phyloP scores from a whole-genome alignment of 2,329 filamentous ascomycete genomes.

The Exophiala lecanii-corni region DNA sequence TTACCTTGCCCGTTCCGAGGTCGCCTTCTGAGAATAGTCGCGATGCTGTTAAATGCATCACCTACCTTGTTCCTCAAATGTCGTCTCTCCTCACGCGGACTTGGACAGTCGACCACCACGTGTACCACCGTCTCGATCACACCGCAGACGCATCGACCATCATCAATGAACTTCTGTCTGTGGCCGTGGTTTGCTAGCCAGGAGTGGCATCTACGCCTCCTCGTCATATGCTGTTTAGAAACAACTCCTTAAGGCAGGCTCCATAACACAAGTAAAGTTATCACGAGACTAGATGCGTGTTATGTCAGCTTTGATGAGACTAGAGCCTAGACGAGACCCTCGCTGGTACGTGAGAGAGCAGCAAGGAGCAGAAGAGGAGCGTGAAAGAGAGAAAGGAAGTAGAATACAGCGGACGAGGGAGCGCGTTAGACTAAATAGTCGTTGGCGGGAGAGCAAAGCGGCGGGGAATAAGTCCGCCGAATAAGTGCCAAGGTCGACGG shows the following conservation, averaged over 20 bases:
- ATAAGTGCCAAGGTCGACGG: neutral
- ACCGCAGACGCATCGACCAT: constrained; percentile 23
- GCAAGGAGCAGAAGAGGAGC: constrained; percentile 2
- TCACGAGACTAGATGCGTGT: constrained; percentile 3
- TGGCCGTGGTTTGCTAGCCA: constrained; percentile 23
- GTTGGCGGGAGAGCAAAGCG: constrained; percentile 24
- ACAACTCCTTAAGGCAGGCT: no score
- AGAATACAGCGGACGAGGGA: constrained; percentile 20
- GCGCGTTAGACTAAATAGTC: constrained; percentile 22
- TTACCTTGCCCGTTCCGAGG: constrained; percentile 18
- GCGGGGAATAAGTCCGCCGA: constrained; percentile 20
- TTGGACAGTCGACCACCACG: constrained; percentile 23
- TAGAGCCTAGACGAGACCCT: constrained; percentile 14
- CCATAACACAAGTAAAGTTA: constrained; percentile 10
- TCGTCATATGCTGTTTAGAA: constrained; percentile 2
- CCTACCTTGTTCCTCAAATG: constrained; percentile 19
- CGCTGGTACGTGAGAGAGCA: constrained; percentile 7
- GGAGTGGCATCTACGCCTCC: no score
- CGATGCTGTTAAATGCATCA: constrained; percentile 24
- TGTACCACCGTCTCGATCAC: constrained; percentile 24
- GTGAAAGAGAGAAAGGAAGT: constrained; percentile 18
- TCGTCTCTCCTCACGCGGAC: constrained; percentile 22
- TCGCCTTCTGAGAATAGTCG: constrained; percentile 26
- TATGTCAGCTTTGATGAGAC: constrained; percentile 10
- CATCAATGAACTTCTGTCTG: constrained; percentile 4